These are phyloP conservation scores for Agapanthus africanus DNA, from an alignment of 106 monocot species.

Conservation along the genomic window DNA sequence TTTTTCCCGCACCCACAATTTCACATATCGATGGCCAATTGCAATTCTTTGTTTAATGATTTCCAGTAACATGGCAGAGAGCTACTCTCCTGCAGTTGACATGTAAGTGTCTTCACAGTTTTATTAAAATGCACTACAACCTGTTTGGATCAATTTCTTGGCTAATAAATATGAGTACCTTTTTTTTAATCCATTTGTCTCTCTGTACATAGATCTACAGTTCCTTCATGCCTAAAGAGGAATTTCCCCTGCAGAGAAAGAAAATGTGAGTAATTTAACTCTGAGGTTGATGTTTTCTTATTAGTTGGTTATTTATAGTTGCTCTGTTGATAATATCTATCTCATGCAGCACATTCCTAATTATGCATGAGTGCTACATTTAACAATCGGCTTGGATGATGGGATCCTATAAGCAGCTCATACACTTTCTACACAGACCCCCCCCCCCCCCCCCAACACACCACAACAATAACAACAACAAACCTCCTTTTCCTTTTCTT, in stretches of 20 bases:
- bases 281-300: not conserved
- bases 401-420: not conserved
- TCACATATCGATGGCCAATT: not conserved
- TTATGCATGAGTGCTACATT: not conserved
- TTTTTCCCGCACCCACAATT: not conserved
- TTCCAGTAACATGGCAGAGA: constrained; percentile 59
- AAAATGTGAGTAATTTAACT: constrained; percentile 30
- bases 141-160: not conserved
- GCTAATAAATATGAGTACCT: not conserved
- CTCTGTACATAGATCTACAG: constrained; percentile 18
- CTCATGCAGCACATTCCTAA: not conserved
- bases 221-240: constrained; percentile 47
- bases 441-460: too few species aligned
- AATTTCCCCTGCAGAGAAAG: constrained; percentile 49
- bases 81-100: constrained; percentile 31
- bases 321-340: not conserved
- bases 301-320: constrained; percentile 1
- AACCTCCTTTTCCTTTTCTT: not conserved
- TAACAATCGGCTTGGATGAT: not conserved
- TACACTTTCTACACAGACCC: not conserved
- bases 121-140: not conserved
- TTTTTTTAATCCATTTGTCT: not conserved
- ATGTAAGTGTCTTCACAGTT: constrained; percentile 23
- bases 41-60: constrained; percentile 4
- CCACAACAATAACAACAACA: too few species aligned